Evolutionary conservation across 1,284 basidiomycete species (phyloP).

Genomic region (Cystobasidium slooffiae): DNA sequence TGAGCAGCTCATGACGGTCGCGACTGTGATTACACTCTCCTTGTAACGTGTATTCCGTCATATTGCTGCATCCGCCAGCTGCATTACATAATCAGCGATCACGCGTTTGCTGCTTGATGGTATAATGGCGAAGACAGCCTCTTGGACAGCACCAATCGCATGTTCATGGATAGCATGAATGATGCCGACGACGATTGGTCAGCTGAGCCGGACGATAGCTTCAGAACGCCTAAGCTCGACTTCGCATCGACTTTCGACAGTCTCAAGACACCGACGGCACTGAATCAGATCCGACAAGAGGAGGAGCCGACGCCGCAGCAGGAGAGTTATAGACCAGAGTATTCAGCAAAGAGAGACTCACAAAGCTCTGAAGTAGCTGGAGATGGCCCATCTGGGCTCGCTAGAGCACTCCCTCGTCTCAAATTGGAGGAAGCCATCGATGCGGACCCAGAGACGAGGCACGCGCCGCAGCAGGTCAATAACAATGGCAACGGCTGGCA

Average conservation of each 20-base stretch:
- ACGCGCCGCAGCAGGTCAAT: constrained; percentile 2
- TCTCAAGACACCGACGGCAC: not conserved
- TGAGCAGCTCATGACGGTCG: too few relatives aligned
- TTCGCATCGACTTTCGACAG: not conserved
- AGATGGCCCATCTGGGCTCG: not conserved
- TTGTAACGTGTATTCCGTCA: too few relatives aligned
- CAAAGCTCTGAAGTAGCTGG: not conserved
- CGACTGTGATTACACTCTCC: too few relatives aligned
- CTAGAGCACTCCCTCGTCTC: constrained; percentile 6
- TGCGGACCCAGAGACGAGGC: constrained; percentile 3
- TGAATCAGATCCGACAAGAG: not conserved
- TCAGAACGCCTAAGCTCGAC: constrained; percentile 18
- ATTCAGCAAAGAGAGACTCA: not conserved
- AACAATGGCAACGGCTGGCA: not conserved
- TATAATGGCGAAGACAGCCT: not conserved
- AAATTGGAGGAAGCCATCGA: constrained; percentile 15
- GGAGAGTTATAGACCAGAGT: not conserved
- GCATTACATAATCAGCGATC: too few relatives aligned
- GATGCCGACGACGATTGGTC: constrained; percentile 22
- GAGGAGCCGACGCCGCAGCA: constrained; percentile 11
- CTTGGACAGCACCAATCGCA: not conserved
- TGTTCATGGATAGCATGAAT: not conserved
- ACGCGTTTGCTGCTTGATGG: too few relatives aligned
- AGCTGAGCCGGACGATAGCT: constrained; percentile 25
- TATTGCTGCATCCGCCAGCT: too few relatives aligned